Evolutionary conservation across 208 protist species (phyloP), one percentile per base, ranked within the genome.

Genomic region (Porcisia hertigi): DNA sequence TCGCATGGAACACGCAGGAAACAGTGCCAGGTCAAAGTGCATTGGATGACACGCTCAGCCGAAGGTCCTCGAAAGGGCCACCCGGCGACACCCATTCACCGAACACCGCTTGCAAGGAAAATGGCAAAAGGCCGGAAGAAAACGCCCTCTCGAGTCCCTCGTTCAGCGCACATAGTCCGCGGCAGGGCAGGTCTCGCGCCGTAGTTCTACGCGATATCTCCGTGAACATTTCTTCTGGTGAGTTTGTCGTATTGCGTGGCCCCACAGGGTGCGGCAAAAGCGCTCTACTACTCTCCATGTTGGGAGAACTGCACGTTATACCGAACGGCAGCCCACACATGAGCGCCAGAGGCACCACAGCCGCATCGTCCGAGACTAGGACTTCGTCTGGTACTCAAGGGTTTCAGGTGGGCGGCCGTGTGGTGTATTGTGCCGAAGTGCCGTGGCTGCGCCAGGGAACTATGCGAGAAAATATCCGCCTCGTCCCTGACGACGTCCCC

Each of bases 401-500:
- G 53, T 94, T 94, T 62, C 65, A 82, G 57, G 78, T 89, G 20
- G 79, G 80, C n/a, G 92, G 93, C 16, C 80, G 80, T 58, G 76
- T 95, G 43, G 90, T 80, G 25, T 98, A 97, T 82, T 94, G 90
- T 62, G 69, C 92, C 3, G 95, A 98, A 83, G 84, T 90, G 63
- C 89, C 97, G 43, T 99, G 94, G 93, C 86, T 99, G 66, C 81
- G 93, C 39, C 92, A 92, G 73, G 91, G 85, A 36, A 98, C 96
- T 36, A 71, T 99, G 12, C 88, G 94, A n/a, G 96, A 98, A 52
- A 99, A 99, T 83, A 98, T 99, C 71, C 65, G 92, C 53, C 79
- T 90, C 63, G 36, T 82, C 41, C 67, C 79, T 34, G 88, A 90
- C 78, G 76, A 81, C 54, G 77, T 70, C 11, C 84, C 81, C 2